Conservation (phyloP, 352 stramenopile species). For the Phytophthora pisi region DNA sequence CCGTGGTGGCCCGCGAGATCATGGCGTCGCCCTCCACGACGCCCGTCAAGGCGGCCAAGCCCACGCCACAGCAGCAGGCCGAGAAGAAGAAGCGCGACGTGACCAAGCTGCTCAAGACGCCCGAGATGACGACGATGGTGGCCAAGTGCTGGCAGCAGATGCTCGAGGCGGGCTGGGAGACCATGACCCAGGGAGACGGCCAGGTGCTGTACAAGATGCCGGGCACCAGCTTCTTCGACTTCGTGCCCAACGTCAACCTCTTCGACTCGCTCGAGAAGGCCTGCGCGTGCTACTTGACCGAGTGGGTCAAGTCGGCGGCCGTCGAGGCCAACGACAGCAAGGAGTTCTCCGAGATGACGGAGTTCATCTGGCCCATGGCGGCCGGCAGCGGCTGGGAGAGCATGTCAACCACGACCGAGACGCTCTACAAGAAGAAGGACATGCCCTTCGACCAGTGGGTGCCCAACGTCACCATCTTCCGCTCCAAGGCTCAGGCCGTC, state of each 20-base stretch:
- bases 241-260: constrained; percentile 76
- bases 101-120: constrained; percentile 29
- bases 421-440: constrained; percentile 67
- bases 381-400: constrained; percentile 59
- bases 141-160: constrained; percentile 66
- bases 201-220: constrained; percentile 74
- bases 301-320: constrained; percentile 38
- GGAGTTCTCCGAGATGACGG: constrained; percentile 39
- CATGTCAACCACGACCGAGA: constrained; percentile 54
- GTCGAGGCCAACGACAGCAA: constrained; percentile 15
- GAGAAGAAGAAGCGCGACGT: constrained; percentile 15
- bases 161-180: constrained; percentile 63
- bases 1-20: constrained; percentile 25
- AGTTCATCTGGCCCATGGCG: constrained; percentile 69
- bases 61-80: constrained; percentile 1
- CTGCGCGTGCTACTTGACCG: constrained; percentile 51
- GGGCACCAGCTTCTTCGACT: constrained; percentile 67
- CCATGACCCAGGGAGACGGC: constrained; percentile 57
- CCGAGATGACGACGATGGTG: constrained; percentile 33
- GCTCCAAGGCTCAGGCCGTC: constrained; percentile 62
- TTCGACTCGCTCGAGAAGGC: constrained; percentile 76
- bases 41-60: constrained; percentile 11
- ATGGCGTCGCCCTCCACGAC: constrained; percentile 15
- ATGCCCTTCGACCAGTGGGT: constrained; percentile 71
- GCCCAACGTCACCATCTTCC: constrained; percentile 80